A percentile compares a stretch with the other conserved stretches of the same genome.
Evolutionary conservation across 2,329 filamentous ascomycete genomes (phyloP).

Genomic region (Exophiala mesophila): DNA sequence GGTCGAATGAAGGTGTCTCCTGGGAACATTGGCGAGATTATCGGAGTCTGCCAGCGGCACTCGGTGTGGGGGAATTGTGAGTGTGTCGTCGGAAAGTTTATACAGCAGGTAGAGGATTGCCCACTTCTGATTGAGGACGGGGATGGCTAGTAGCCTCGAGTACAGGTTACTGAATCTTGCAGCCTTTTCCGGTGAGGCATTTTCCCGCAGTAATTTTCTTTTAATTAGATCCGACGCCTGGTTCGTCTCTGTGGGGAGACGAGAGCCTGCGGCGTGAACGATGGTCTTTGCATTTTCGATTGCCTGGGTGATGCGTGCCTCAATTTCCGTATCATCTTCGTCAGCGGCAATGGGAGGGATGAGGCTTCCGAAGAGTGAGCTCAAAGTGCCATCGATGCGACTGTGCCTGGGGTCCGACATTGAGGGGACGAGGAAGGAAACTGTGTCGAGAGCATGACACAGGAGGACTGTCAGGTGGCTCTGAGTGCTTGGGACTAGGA

Average conservation of each 20-base stretch:
- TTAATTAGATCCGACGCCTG: slow-evolving; percentile 92
- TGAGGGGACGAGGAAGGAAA: slow-evolving; percentile 25
- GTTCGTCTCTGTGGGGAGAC: slow-evolving; percentile 55
- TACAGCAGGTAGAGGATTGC: slow-evolving; percentile 89
- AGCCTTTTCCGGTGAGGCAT: slow-evolving; percentile 67
- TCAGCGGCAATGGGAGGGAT: slow-evolving; percentile 58
- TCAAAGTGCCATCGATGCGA: slow-evolving; percentile 73
- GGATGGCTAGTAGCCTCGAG: slow-evolving; percentile 79
- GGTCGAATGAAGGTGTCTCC: slow-evolving; percentile 11
- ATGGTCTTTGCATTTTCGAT: slow-evolving; percentile 47
- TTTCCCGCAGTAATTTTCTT: slow-evolving; percentile 74
- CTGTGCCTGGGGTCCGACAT: slow-evolving; percentile 52
- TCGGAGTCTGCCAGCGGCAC: slow-evolving; percentile 37
- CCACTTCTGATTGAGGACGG: slow-evolving; percentile 93
- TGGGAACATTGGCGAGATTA: slow-evolving; percentile 29
- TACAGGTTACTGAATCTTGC: slow-evolving; percentile 87
- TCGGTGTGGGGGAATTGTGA: slow-evolving; percentile 44
- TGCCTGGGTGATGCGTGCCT: slow-evolving; percentile 64
- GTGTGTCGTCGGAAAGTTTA: slow-evolving; percentile 66
- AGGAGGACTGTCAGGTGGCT: too few relatives aligned
- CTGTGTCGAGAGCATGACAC: slow-evolving; percentile 17
- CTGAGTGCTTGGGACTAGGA: not conserved
- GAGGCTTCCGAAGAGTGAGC: slow-evolving; percentile 70
- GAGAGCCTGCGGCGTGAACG: slow-evolving; percentile 34
- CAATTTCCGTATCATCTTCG: slow-evolving; percentile 62